Evolutionary conservation across 2,329 filamentous ascomycete genomes (phyloP).

Genomic region (Cadophora luteo-olivacea): DNA sequence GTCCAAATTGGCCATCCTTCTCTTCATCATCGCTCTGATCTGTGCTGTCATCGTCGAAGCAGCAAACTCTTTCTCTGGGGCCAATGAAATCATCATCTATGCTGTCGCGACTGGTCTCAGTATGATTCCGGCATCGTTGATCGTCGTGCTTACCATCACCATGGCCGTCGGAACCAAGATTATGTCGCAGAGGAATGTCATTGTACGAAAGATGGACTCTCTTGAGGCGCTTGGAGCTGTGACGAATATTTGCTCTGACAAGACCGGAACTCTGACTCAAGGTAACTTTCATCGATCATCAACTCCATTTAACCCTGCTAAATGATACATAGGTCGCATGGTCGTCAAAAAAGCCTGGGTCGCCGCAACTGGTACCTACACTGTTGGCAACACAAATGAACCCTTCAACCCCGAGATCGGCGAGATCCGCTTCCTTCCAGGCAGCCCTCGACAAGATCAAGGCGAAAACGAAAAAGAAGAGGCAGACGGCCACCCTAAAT

Average conservation of each 20-base stretch:
- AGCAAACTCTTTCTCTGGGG: constrained; percentile 58
- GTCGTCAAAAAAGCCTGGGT: constrained; percentile 59
- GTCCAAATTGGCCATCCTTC: constrained; percentile 66
- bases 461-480: constrained; percentile 53
- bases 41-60: constrained; percentile 70
- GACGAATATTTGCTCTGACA: constrained; percentile 73
- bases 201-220: constrained; percentile 62
- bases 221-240: constrained; percentile 63
- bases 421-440: constrained; percentile 46
- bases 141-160: constrained; percentile 71
- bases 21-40: constrained; percentile 68
- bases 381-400: constrained; percentile 56
- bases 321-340: constrained; percentile 43
- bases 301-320: background rate
- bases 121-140: constrained; percentile 68
- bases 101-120: constrained; percentile 64
- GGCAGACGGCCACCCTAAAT: background rate
- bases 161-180: constrained; percentile 67
- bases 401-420: constrained; percentile 58
- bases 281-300: constrained; percentile 37
- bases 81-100: constrained; percentile 66
- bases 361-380: constrained; percentile 57
- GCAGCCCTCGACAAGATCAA: constrained; percentile 42
- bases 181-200: constrained; percentile 57
- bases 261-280: constrained; percentile 67